Percentiles rank a stretch among this genome's conserved stretches.
phyloP scores from a whole-genome alignment of 202 grass and related monocot genomes.

The Bolboschoenoplectus hybrid region DNA sequence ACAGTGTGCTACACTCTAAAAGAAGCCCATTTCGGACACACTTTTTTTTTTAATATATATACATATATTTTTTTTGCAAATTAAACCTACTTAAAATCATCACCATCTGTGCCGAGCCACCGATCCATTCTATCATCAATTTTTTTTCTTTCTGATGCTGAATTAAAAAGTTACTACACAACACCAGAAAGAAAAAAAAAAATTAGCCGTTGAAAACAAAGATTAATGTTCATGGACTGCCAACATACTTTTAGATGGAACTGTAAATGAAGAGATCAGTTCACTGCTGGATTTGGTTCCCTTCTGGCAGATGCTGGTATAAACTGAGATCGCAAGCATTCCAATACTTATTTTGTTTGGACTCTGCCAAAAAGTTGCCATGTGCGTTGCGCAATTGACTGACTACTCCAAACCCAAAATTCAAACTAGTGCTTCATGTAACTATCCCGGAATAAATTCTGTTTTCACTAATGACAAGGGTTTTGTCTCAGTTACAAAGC shows the following conservation, averaged over 20 bases:
- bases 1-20: neutral
- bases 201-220: too few relatives aligned
- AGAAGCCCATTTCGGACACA: neutral
- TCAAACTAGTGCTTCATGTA: neutral
- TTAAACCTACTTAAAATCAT: neutral
- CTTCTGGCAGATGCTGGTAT: neutral
- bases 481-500: neutral
- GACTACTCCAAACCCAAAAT: neutral
- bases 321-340: neutral
- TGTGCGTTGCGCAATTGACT: neutral
- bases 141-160: neutral
- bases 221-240: too few relatives aligned
- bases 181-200: neutral
- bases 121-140: neutral
- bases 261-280: neutral
- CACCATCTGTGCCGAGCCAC: neutral
- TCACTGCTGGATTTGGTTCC: neutral
- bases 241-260: neutral
- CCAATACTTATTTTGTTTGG: neutral
- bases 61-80: neutral
- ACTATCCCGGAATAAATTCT: neutral
- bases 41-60: too few relatives aligned
- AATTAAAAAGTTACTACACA: neutral
- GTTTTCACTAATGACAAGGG: neutral
- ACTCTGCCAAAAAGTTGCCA: neutral